Conservation (phyloP, 2,329 filamentous ascomycete species). For the Botrytis elliptica region DNA sequence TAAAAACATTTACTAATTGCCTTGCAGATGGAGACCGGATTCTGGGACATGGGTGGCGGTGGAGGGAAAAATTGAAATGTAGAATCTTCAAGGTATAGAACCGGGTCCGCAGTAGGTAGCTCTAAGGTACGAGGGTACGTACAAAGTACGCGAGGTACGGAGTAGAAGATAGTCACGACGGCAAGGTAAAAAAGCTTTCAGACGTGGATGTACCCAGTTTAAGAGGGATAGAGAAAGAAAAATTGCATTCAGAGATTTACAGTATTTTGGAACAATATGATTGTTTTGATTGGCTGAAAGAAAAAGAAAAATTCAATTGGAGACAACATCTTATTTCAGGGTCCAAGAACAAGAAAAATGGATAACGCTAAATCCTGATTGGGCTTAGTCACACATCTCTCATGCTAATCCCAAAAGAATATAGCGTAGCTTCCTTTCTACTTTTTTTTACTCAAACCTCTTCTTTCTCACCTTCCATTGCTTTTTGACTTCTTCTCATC, state of each 20-base stretch:
- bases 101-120: not conserved
- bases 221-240: not conserved
- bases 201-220: not conserved
- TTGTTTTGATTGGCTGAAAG: slow-evolving; percentile 4
- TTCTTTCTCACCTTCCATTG: slow-evolving; percentile 20
- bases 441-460: slow-evolving; percentile 27
- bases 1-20: slow-evolving; percentile 13
- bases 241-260: slow-evolving; percentile 15
- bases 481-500: slow-evolving; percentile 19
- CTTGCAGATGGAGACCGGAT: slow-evolving; percentile 66
- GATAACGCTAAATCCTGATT: not conserved
- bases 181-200: not conserved
- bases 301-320: not conserved
- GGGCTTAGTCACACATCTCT: not conserved
- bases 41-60: slow-evolving; percentile 66
- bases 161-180: not conserved
- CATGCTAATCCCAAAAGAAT: not conserved
- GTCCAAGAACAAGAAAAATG: slow-evolving; percentile 9
- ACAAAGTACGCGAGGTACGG: not conserved
- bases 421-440: slow-evolving; percentile 10
- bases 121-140: not conserved
- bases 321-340: not conserved
- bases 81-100: not conserved
- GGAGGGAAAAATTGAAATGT: slow-evolving; percentile 4
- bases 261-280: slow-evolving; percentile 9